Conservation (phyloP, 1,284 basidiomycete genomes). For the Chalciporus piperatoides region DNA sequence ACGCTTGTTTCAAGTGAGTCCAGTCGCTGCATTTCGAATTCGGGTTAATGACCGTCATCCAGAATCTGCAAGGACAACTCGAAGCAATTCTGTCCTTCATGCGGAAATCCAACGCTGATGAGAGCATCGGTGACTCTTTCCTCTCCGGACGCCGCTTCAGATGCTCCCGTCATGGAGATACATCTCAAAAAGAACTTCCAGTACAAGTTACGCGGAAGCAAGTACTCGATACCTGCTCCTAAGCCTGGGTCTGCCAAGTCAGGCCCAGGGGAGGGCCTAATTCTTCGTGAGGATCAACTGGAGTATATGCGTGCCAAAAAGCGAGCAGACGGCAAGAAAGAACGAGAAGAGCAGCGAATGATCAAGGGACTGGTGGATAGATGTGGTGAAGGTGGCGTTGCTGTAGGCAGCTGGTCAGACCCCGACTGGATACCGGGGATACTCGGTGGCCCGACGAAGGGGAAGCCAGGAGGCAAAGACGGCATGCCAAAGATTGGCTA, state of each 20-base stretch:
- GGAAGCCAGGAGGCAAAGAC: constrained; percentile 65
- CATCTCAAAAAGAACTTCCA: constrained; percentile 96
- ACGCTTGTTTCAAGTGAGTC: constrained; percentile 99
- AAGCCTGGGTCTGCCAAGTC: constrained; percentile 86
- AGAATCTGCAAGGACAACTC: constrained; percentile 96
- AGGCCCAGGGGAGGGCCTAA: constrained; percentile 75
- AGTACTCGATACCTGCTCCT: constrained; percentile 90
- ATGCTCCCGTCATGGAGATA: constrained; percentile 68
- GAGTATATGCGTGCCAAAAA: constrained; percentile 84
- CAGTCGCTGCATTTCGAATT: not conserved
- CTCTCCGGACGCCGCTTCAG: constrained; percentile 54
- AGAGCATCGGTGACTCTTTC: constrained; percentile 89
- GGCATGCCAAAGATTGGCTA: constrained; percentile 80
- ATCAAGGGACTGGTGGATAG: constrained; percentile 57
- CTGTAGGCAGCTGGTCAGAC: constrained; percentile 84
- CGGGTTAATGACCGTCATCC: constrained; percentile 3
- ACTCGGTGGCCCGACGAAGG: constrained; percentile 67
- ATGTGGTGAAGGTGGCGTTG: constrained; percentile 46
- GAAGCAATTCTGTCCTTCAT: constrained; percentile 97
- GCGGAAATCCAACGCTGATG: constrained; percentile 90
- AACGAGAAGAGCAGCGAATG: constrained; percentile 77
- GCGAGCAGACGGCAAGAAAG: constrained; percentile 63
- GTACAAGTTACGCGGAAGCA: constrained; percentile 89
- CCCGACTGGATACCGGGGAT: constrained; percentile 95
- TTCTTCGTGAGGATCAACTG: constrained; percentile 87